Conservation (phyloP, 768 basidiomycete species). For the Mycena olivaceomarginata region DNA sequence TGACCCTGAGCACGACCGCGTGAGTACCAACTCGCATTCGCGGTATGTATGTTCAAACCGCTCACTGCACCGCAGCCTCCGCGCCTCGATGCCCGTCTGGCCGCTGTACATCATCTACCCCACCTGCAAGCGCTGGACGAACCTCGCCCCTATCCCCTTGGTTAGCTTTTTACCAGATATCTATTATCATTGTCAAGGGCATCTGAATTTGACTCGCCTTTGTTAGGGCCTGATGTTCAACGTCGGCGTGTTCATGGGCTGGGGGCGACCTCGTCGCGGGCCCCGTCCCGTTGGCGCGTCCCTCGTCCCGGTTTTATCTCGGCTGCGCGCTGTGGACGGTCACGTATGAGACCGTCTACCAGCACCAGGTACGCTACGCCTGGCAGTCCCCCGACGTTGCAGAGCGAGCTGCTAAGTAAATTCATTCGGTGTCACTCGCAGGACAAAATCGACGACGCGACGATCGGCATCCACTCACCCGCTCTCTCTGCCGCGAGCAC, state of each 20-base stretch:
- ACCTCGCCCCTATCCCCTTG: constrained; percentile 53
- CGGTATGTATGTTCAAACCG: too few relatives aligned
- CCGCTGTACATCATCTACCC: constrained; percentile 56
- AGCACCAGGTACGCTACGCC: constrained; percentile 50
- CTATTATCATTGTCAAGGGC: too few relatives aligned
- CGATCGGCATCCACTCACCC: constrained; percentile 76
- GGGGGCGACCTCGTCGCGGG: constrained; percentile 51
- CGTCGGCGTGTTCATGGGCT: constrained; percentile 57
- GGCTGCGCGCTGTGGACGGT: constrained; percentile 54
- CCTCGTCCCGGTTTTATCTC: constrained; percentile 50
- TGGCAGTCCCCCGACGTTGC: neutral
- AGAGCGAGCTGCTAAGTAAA: neutral
- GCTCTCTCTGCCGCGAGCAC: constrained; percentile 68
- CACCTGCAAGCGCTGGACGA: constrained; percentile 57
- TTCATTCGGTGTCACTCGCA: neutral
- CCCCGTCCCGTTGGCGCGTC: constrained; percentile 48
- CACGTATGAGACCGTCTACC: constrained; percentile 56
- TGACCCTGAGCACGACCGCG: constrained; percentile 46
- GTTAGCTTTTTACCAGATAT: constrained; percentile 29
- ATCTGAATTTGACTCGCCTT: neutral
- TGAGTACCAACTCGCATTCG: constrained; percentile 26
- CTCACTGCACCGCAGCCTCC: constrained; percentile 36
- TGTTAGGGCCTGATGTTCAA: constrained; percentile 56
- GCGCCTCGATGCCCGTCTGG: constrained; percentile 51
- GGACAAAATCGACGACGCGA: constrained; percentile 65